phyloP scores from a whole-genome alignment of 352 stramenopile species.

The Phytophthora nicotianae region DNA sequence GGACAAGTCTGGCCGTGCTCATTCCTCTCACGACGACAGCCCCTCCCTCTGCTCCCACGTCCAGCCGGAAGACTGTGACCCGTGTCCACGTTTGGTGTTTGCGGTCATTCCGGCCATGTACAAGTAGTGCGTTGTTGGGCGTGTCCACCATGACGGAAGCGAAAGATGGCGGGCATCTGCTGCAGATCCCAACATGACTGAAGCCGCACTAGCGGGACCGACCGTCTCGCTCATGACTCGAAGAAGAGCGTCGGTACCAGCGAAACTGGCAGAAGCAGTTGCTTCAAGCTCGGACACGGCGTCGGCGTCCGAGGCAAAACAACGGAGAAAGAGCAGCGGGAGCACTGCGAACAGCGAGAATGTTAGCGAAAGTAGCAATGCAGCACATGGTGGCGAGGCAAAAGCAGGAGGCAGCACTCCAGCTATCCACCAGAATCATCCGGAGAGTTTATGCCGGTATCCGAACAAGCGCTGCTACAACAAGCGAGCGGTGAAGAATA shows the following conservation, averaged over 20 bases:
- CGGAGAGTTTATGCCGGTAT: conserved; percentile 54
- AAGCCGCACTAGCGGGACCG: conserved; percentile 28
- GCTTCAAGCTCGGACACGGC: conserved; percentile 4
- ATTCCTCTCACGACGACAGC: conserved; percentile 1
- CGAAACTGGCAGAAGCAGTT: conserved; percentile 11
- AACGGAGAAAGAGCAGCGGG: conserved; percentile 28
- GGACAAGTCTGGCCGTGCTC: conserved; percentile 7
- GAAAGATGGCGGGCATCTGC: conserved; percentile 11
- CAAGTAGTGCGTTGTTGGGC: conserved; percentile 14
- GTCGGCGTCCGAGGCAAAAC: conserved; percentile 9
- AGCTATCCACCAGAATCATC: conserved; percentile 28
- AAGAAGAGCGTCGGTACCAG: conserved; percentile 19
- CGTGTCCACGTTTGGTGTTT: conserved; percentile 43
- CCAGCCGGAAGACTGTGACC: conserved; percentile 1
- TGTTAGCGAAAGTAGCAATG: conserved; percentile 18
- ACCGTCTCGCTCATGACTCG: conserved; percentile 35
- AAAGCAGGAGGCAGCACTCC: conserved; percentile 17
- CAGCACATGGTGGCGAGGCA: background rate
- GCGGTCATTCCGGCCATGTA: conserved; percentile 14
- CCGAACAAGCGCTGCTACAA: conserved; percentile 70
- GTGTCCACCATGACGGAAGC: conserved; percentile 28
- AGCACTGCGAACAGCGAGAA: conserved; percentile 33
- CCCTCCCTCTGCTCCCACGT: conserved; percentile 8
- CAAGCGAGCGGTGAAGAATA: conserved; percentile 64
- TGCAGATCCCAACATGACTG: conserved; percentile 41